phyloP scores from a whole-genome alignment of 2,329 filamentous ascomycete genomes.

The Ciborinia camelliae region DNA sequence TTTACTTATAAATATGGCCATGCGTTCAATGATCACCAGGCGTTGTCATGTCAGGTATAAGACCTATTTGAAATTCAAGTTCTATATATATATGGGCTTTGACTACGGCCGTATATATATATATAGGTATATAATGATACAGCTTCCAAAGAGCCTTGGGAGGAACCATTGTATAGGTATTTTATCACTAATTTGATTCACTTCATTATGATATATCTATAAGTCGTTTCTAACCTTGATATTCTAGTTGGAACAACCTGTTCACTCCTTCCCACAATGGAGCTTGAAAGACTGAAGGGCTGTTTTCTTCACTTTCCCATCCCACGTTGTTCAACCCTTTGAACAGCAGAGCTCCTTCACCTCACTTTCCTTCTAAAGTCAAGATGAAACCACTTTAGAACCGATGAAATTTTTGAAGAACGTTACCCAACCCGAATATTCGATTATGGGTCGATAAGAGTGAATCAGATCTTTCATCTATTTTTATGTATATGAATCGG shows the following conservation, averaged over 20 bases:
- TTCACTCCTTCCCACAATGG: background rate
- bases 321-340: background rate
- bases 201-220: background rate
- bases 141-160: background rate
- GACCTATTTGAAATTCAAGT: background rate
- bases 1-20: conserved; percentile 31
- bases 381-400: background rate
- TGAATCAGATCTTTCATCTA: background rate
- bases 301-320: background rate
- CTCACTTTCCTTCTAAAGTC: background rate
- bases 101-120: too few relatives aligned
- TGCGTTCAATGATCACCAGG: background rate
- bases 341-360: background rate
- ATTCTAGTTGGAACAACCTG: background rate
- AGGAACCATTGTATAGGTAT: background rate
- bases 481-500: background rate
- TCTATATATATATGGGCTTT: too few relatives aligned
- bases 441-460: conserved; percentile 1
- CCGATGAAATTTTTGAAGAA: background rate
- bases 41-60: background rate
- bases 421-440: background rate
- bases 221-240: background rate
- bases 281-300: background rate
- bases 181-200: background rate
- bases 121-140: background rate